Percentiles rank a stretch among this genome's conserved stretches.
Conservation (phyloP, 2,329 filamentous ascomycete genomes). For the Diaporthe sp. region DNA sequence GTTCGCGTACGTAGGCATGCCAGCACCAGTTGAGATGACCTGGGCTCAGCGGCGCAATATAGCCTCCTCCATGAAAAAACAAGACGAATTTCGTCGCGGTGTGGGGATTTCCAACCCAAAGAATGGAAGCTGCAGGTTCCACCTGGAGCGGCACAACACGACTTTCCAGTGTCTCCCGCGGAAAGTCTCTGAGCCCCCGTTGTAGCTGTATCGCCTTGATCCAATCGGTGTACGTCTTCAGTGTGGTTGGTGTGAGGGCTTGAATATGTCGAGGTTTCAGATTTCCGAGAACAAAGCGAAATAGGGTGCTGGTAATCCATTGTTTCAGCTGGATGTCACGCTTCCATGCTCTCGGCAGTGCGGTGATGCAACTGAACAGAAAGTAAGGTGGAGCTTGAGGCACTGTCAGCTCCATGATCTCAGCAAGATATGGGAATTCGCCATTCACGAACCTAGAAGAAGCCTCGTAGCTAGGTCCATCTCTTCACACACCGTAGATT, state of each 20-base stretch:
- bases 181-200: background rate
- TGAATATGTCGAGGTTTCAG: background rate
- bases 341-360: conserved; percentile 11
- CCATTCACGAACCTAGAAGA: background rate
- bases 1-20: conserved; percentile 44
- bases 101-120: conserved; percentile 47
- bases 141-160: background rate
- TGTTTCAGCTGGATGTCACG: background rate
- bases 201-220: background rate
- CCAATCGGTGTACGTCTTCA: background rate
- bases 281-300: background rate
- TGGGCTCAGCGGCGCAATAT: conserved; percentile 39
- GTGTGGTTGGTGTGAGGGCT: background rate
- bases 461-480: background rate
- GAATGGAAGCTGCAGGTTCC: conserved; percentile 30
- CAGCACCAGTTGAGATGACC: conserved; percentile 47
- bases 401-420: background rate
- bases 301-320: background rate
- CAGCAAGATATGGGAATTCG: background rate
- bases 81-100: conserved; percentile 46
- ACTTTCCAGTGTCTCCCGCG: background rate
- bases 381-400: background rate
- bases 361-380: background rate
- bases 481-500: background rate
- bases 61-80: conserved; percentile 48